These are phyloP conservation scores for Linum lewisii DNA, from an alignment of 345 rosid genomes.

Conservation along the genomic window DNA sequence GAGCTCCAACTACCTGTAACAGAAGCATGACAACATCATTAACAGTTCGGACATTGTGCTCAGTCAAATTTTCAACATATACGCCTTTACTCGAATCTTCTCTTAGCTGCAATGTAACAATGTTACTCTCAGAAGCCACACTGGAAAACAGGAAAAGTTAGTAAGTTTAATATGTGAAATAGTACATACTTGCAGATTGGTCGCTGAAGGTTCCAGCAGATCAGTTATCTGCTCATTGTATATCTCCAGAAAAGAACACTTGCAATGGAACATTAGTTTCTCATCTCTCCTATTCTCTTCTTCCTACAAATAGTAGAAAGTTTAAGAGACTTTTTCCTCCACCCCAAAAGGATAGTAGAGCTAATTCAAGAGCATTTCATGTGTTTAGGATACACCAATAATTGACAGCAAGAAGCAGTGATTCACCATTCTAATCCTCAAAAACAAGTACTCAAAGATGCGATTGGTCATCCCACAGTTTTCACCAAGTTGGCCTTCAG, in stretches of 20 bases:
- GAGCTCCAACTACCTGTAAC: conserved; percentile 37
- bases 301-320: conserved; percentile 37
- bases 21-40: conserved; percentile 71
- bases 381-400: no score
- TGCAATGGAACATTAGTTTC: conserved; percentile 67
- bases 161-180: conserved; percentile 6
- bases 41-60: conserved; percentile 51
- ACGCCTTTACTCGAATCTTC: conserved; percentile 85
- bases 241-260: conserved; percentile 88
- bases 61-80: conserved; percentile 81
- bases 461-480: conserved; percentile 89
- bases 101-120: conserved; percentile 60
- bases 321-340: neutral
- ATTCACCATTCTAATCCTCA: conserved; percentile 58
- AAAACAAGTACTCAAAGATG: conserved; percentile 65
- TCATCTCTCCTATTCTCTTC: conserved; percentile 74
- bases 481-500: conserved; percentile 40
- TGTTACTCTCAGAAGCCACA: conserved; percentile 20
- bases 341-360: neutral
- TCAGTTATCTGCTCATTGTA: conserved; percentile 93
- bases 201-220: conserved; percentile 78
- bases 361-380: neutral
- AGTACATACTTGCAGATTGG: conserved; percentile 67
- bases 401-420: neutral
- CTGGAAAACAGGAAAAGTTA: conserved; percentile 1